Base-by-base conservation (phyloP, 768 basidiomycete species). In the Cubamyces lactineus region DNA sequence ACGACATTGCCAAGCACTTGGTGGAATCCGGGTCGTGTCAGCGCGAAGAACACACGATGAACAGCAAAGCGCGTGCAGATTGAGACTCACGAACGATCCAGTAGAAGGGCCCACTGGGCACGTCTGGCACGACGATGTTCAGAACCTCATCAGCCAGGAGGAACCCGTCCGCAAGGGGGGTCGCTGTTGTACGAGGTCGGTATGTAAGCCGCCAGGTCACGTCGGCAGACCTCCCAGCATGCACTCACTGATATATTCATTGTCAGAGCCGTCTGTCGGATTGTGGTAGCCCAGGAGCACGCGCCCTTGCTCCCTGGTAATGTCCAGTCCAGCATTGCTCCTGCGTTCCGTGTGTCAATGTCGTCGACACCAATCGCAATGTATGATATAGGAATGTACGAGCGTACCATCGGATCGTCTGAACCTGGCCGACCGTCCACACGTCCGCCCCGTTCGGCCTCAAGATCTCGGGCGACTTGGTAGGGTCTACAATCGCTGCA, bases 151-250 rank as follows among this genome's bases (percentile, higher is more conserved):
- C 67, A 12, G 65, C 70, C 30, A 82, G 72, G 6, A 70, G 69
- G 67, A 82, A 82, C 3, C 71, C 71, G 15, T 53, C 60, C 6
- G 77, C 80, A 7, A 83, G 72, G 11, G 81, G 81, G 49, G 76
- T 66, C 8, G 70, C 81, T 82, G 38, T 2, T 38, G 12, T 53
- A 53, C 11, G 48, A 16, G 24, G 9, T 49, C 24, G 5, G 5
- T 15, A 16, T 2, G 15, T 24, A 11, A 13, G 12, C 4, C 8
- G 23, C 5, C 12, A n/a, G 7, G 23, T 28, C n/a, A 5, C 4
- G 13, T 21, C 19, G n/a, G 4, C 7, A 21, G 21, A 5, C 34
- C 34, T 6, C 9, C 11, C 9, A n/a, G 7, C 9, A 23, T n/a
- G 24, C 23, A 49, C 48, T 28, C 26, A 49, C 48, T 16, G 4